Base-by-base conservation (phyloP, 371 early-diverging fungal genomes). In the Parasitella parasitica region DNA sequence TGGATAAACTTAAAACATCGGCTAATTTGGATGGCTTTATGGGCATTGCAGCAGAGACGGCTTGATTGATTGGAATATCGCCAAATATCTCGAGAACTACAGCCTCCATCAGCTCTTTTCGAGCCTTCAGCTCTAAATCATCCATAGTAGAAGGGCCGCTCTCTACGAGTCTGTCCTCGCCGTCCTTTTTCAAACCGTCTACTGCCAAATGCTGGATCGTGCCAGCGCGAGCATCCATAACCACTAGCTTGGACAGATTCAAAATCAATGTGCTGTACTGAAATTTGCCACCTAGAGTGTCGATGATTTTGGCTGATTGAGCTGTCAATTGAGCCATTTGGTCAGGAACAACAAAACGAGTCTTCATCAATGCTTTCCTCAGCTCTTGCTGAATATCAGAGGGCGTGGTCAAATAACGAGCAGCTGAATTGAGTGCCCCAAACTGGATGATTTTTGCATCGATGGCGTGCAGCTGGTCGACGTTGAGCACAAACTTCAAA, bases 41-140 rank as follows among this genome's bases (percentile, higher is more conserved):
- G 1, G 76, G 76, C 68, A 73, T 69, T 15, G 76, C 74, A 24
- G 76, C 76, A 6, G 79, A 71, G 6, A 78, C 69, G 15, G 79
- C 79, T 51, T 76, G 76, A 37, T 78, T 76, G 56, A 78, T 78
- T 3, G 79, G 79, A 35, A 78, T 78, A 48, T 78, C 79, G 13
- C 76, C 79, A 70, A 73, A 78, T 12, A 78, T 65, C 38, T 78
- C 76, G 8, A 71, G 52, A 2, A 76, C 70, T 6, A 76, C 66
- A 1, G 70, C 76, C 13, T 73, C 74, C 76, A 78, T 76, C 30
- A 77, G 28, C 3, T 72, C 67, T 35, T 59, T 62, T 32, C 63
- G 64, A 11, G 63, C 54, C 1, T 55, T 51, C 12, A 53, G 52
- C 11, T 38, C 54, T 9, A 73, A 34, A 24, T 62, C 63, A 3